Conservation (phyloP, 768 basidiomycete species). For the Austroboletus eburneus region DNA sequence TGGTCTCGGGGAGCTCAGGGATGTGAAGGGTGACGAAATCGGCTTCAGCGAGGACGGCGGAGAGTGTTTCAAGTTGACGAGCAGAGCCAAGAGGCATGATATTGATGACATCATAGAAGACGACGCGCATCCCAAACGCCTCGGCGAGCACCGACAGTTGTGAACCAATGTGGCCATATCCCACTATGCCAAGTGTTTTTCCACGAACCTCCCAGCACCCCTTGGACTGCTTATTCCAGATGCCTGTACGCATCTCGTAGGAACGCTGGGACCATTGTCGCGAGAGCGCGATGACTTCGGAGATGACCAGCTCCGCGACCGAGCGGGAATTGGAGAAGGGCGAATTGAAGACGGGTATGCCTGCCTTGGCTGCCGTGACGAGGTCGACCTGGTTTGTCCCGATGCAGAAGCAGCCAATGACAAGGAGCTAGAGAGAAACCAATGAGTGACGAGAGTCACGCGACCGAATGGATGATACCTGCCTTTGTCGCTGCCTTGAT, state of each 20-base stretch:
- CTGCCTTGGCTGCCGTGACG: slow-evolving; percentile 71
- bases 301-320: slow-evolving; percentile 95
- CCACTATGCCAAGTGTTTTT: slow-evolving; percentile 96
- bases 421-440: slow-evolving; percentile 62
- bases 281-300: slow-evolving; percentile 90
- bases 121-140: slow-evolving; percentile 90
- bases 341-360: slow-evolving; percentile 98
- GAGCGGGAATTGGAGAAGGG: slow-evolving; percentile 99
- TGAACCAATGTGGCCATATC: slow-evolving; percentile 97
- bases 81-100: slow-evolving; percentile 98
- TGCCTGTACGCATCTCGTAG: slow-evolving; percentile 79
- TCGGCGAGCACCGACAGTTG: slow-evolving; percentile 97
- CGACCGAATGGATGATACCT: slow-evolving; percentile 16
- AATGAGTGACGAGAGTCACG: slow-evolving; percentile 2
- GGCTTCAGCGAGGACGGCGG: slow-evolving; percentile 66
- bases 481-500: slow-evolving; percentile 86
- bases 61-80: slow-evolving; percentile 79
- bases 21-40: slow-evolving; percentile 98
- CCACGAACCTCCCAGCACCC: slow-evolving; percentile 97
- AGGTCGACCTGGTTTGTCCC: slow-evolving; percentile 99
- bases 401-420: slow-evolving; percentile 99
- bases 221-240: slow-evolving; percentile 99
- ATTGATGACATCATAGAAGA: slow-evolving; percentile 93
- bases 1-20: slow-evolving; percentile 94
- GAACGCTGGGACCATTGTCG: slow-evolving; percentile 90